Base-by-base conservation (phyloP, 225 moss, liverwort and hornwort species). In the Antitrichia curtipendula region DNA sequence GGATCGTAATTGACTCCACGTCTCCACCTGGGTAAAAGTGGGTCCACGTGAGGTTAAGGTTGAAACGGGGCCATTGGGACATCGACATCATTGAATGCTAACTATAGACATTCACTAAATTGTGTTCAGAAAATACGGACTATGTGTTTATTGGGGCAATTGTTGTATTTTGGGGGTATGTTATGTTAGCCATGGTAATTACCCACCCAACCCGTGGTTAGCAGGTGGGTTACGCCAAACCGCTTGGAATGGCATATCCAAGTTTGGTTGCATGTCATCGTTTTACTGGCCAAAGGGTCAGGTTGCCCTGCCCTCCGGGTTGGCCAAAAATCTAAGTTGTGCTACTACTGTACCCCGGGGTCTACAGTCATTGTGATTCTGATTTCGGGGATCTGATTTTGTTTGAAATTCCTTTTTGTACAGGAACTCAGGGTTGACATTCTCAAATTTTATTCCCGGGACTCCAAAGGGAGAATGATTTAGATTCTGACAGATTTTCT, bases 21-120 rank as follows among this genome's bases (percentile, higher is more conserved):
- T n/a, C n/a, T n/a, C n/a, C n/a, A n/a, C n/a, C n/a, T 0, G 2
- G 5, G 3, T 43, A 72, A 10, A 0, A n/a, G n/a, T 45, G 45
- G 21, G 19, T 73, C 73, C 41, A 68, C 10, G 1, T 10, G 16
- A 12, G 17, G 32, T 16, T 32, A 3, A 14, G 9, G 22, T 25
- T 27, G 45, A 9, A n/a, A n/a, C n/a, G n/a, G n/a, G n/a, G n/a
- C n/a, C n/a, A n/a, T 9, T 45, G 45, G 49, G 49, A 1, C 71
- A 49, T 73, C 0, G 1, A 31, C 34, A 75, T 52, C 50, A 49
- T 32, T 15, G 2, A 36, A 24, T 8, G 16, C 54, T 77, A 77
- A 54, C 10, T 24, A 54, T n/a, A 54, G 54, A 36, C 16, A 7
- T 56, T 52, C 27, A 2, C 56, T 7, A 77, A n/a, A 17, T 56